Evolutionary conservation across 768 basidiomycete species (phyloP).

Genomic region (Gelatoporia subvermispora): DNA sequence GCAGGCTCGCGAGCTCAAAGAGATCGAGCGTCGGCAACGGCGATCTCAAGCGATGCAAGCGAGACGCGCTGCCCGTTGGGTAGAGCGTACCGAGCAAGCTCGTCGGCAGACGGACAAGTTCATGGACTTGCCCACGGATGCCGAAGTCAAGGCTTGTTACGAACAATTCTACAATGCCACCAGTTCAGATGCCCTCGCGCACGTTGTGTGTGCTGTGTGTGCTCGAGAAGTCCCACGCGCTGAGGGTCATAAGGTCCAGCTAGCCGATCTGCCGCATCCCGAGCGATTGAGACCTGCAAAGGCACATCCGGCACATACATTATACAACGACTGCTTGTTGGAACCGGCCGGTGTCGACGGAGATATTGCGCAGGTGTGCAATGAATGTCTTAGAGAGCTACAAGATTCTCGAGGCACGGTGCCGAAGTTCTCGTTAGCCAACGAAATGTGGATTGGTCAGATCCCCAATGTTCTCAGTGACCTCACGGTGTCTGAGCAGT

Average conservation of each 20-base stretch:
- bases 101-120: background rate
- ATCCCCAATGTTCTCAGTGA: slow-evolving; percentile 23
- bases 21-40: no score
- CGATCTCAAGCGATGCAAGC: no score
- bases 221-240: background rate
- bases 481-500: slow-evolving; percentile 33
- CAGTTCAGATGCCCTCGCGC: background rate
- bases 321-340: background rate
- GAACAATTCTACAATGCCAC: background rate
- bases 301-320: background rate
- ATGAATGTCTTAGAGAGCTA: no score
- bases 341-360: background rate
- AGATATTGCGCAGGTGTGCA: background rate
- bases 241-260: background rate
- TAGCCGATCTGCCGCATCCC: background rate
- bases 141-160: background rate
- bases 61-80: no score
- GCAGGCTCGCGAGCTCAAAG: no score
- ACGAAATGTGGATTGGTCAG: slow-evolving; percentile 36
- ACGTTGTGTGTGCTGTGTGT: background rate
- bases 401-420: no score
- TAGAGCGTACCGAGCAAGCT: no score
- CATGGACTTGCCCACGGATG: background rate
- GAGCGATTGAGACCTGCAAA: background rate
- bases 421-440: slow-evolving; percentile 20